A percentile compares a stretch with the other conserved stretches of the same genome.
Conservation (phyloP, 768 basidiomycete genomes). For the Boletus reticuloceps region DNA sequence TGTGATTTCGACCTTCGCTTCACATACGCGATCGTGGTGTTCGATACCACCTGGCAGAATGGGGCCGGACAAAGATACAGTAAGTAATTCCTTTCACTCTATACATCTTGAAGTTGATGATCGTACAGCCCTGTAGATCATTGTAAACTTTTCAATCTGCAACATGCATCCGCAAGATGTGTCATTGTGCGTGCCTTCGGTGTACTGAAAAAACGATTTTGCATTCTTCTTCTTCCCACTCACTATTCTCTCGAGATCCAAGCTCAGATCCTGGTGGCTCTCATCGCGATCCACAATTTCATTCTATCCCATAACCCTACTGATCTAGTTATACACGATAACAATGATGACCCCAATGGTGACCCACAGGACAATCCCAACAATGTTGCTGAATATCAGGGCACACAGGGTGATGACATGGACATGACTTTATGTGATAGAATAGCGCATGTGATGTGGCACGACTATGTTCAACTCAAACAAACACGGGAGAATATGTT, state of each 20-base stretch:
- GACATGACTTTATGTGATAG: too few species aligned
- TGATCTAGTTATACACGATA: too few species aligned
- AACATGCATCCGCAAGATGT: constrained; percentile 14
- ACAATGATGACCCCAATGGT: too few species aligned
- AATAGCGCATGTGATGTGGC: neutral
- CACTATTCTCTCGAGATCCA: neutral
- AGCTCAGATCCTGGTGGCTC: neutral
- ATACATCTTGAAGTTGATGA: neutral
- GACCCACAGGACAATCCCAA: too few species aligned
- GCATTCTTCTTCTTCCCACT: neutral
- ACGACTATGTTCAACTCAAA: neutral
- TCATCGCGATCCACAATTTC: too few species aligned
- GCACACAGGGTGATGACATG: too few species aligned
- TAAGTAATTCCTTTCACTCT: too few species aligned
- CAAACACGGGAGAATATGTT: too few species aligned
- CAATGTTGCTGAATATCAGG: too few species aligned
- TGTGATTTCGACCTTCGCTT: constrained; percentile 36
- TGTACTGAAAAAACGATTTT: constrained; percentile 7
- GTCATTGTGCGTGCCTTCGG: neutral
- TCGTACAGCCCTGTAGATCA: constrained; percentile 9
- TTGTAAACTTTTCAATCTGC: constrained; percentile 25
- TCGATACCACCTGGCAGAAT: constrained; percentile 38
- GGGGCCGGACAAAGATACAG: constrained; percentile 8
- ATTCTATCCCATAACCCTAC: too few species aligned
- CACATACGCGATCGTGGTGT: constrained; percentile 32